Evolutionary conservation across 208 protist species (phyloP), one percentile per base, ranked within the genome.

Genomic region (Trypanosoma melophagium): DNA sequence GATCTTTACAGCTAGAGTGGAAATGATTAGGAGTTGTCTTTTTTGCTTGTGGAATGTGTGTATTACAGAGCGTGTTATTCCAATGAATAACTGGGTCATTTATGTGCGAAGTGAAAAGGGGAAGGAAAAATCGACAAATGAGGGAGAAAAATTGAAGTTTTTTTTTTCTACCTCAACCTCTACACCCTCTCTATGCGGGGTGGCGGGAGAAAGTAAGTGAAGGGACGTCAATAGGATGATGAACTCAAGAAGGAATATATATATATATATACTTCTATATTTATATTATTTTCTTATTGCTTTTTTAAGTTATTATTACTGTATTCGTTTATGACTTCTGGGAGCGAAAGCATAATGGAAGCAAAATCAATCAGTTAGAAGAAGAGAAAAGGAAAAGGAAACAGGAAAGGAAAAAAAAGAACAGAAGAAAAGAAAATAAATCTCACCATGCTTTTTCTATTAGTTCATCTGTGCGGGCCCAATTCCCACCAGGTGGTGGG

Each of bases 1-100:
- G 72, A 77, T 25, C 66, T 77, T 21, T 77, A 77, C 35, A 72
- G 72, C 51, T 77, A 59, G 60, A 57, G n/a, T 19, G 28, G n/a
- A 10, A 54, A 60, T 50, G 17, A 22, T 21, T 53, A 13, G 49
- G 49, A 12, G 7, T 7, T 21, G 49, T 1, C n/a, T 59, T 45
- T 44, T 21, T 59, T 42, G 12, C 4, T 59, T n/a, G 24, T 19
- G 19, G 22, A 17, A 16, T 57, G 53, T 13, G 53, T 10, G 28
- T 35, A 35, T 35, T 35, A 7, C 28, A 35, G 28, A 35, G 5
- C 28, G 28, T 35, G 28, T 35, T n/a, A 19, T 19, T 12, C 28
- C 25, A 22, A 40, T 14, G 41, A 13, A 44, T 21, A 42, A 21
- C 14, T 19, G 38, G 50, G 16, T 3, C 24, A 38, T 38, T 17